Percentiles rank a stretch among this genome's conserved stretches.
Evolutionary conservation across 148 eudicot genomes (phyloP).

Genomic region (Chenopodium quinoa): DNA sequence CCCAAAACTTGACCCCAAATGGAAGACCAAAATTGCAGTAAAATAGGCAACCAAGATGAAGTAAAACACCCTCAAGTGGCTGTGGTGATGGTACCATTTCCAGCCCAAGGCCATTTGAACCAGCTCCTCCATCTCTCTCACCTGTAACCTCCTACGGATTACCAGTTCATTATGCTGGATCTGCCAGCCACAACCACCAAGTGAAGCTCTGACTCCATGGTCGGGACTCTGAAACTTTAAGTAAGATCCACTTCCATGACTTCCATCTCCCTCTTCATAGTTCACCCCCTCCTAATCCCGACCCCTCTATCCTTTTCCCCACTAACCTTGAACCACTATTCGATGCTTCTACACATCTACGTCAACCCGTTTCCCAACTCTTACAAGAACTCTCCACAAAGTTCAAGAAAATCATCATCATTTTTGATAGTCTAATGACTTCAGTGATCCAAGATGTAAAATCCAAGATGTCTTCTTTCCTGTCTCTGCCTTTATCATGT

Average conservation of each 20-base stretch:
- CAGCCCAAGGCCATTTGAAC: conserved; percentile 33
- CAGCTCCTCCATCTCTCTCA: conserved; percentile 32
- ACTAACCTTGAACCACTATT: conserved; percentile 26
- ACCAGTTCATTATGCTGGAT: conserved; percentile 25
- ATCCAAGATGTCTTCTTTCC: conserved; percentile 9
- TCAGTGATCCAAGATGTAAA: conserved; percentile 30
- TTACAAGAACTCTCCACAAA: conserved; percentile 18
- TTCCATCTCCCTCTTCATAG: conserved; percentile 14
- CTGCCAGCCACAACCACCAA: conserved; percentile 30
- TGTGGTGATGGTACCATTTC: conserved; percentile 30
- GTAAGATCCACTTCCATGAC: conserved; percentile 28
- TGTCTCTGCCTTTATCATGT: conserved; percentile 16
- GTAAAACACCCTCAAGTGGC: conserved; percentile 15
- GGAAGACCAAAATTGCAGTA: neutral
- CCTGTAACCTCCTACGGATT: conserved; percentile 20
- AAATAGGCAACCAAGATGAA: neutral
- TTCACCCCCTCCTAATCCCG: conserved; percentile 23
- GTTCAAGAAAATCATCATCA: conserved; percentile 19
- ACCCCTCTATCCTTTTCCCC: conserved; percentile 17
- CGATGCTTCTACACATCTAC: conserved; percentile 17
- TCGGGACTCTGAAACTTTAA: conserved; percentile 2
- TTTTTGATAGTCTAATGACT: conserved; percentile 22
- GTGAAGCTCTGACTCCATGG: conserved; percentile 28
- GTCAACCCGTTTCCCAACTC: conserved; percentile 25
- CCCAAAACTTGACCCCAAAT: neutral